Percentiles rank a stretch among this genome's conserved stretches.
Evolutionary conservation across 345 rosid species (phyloP).

Genomic region (Rhodamnia argentea): DNA sequence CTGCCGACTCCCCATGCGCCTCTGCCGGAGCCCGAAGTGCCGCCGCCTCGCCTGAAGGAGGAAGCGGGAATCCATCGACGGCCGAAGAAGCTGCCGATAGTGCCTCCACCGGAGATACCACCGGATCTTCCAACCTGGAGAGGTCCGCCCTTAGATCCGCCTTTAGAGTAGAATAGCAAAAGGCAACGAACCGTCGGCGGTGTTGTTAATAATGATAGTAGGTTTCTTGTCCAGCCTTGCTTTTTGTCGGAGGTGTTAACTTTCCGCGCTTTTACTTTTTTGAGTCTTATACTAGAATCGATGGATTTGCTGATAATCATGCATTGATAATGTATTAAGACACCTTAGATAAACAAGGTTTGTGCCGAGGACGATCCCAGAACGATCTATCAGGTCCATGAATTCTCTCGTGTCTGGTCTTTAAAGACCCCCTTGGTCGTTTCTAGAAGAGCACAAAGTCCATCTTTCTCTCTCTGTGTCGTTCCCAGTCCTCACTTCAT

Average conservation of each 20-base stretch:
- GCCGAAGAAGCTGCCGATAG: background rate
- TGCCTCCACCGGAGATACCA: background rate
- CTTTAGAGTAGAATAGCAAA: background rate
- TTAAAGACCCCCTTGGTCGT: background rate
- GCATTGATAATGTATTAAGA: background rate
- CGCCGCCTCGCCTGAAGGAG: background rate
- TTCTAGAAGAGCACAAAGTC: background rate
- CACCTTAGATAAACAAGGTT: background rate
- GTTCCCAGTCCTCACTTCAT: background rate
- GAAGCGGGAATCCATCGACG: background rate
- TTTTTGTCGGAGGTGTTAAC: background rate
- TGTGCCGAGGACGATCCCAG: background rate
- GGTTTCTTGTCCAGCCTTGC: background rate
- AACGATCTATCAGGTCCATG: background rate
- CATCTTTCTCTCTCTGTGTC: too few relatives aligned
- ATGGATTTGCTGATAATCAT: background rate
- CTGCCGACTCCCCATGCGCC: background rate
- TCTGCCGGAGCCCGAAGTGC: background rate
- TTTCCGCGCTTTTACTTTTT: background rate
- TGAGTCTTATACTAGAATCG: background rate
- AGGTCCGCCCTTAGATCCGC: background rate
- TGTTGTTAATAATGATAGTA: background rate
- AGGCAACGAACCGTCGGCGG: background rate
- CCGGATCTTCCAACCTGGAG: background rate
- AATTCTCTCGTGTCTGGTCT: background rate